Evolutionary conservation across 176 grass and related monocot genomes (phyloP).

Genomic region (Zoysia japonica): DNA sequence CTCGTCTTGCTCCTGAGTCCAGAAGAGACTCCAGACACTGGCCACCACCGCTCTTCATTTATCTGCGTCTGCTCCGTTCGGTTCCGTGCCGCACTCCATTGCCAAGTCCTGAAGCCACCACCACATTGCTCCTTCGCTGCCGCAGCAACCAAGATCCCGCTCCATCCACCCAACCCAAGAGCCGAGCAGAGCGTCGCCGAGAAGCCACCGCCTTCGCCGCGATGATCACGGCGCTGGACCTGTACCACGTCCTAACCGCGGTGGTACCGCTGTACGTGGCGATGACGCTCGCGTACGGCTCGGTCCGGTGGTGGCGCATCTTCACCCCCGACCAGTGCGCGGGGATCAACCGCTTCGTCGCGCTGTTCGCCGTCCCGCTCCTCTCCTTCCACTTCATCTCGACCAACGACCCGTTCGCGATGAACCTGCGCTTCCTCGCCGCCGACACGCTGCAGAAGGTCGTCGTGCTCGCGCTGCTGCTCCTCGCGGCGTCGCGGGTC

Average conservation of each 20-base stretch:
- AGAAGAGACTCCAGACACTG: background rate
- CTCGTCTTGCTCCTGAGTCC: background rate
- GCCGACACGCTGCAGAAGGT: constrained; percentile 76
- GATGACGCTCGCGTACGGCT: constrained; percentile 71
- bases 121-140: background rate
- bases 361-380: constrained; percentile 73
- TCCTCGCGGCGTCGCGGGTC: background rate
- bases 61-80: background rate
- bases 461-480: constrained; percentile 44
- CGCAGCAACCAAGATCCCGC: background rate
- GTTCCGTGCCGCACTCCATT: background rate
- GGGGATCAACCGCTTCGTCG: constrained; percentile 80
- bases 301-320: constrained; percentile 69
- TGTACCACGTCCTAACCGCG: constrained; percentile 92
- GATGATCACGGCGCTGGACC: background rate
- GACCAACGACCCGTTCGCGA: constrained; percentile 56
- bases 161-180: constrained; percentile 29
- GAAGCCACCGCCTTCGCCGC: constrained; percentile 2
- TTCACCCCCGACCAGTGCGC: constrained; percentile 74
- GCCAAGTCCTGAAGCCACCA: background rate
- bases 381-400: constrained; percentile 85
- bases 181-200: constrained; percentile 74
- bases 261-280: constrained; percentile 77
- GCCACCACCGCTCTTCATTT: background rate
- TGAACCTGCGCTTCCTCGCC: constrained; percentile 73